Evolutionary conservation across 2,329 filamentous ascomycete genomes (phyloP).

Genomic region (Pyrenochaeta sp.): DNA sequence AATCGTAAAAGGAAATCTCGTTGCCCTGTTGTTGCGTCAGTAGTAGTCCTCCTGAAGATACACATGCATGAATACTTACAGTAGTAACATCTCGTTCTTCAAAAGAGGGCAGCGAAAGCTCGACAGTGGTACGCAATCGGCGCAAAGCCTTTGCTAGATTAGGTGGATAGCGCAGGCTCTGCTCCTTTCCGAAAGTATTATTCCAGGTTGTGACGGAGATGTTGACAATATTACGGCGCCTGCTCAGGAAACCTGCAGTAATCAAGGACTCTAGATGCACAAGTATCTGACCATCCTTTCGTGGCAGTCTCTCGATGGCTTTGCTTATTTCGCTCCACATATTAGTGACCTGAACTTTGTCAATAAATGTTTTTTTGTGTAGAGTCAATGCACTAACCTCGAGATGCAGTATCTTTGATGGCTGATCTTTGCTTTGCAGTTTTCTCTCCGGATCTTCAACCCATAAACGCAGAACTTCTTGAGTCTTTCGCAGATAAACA

Average conservation of each 20-base stretch:
- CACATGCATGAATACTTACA: constrained; percentile 51
- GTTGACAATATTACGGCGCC: constrained; percentile 60
- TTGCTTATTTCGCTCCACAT: constrained; percentile 59
- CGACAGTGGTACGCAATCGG: constrained; percentile 64
- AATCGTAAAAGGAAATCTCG: constrained; percentile 51
- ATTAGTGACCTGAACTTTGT: constrained; percentile 39
- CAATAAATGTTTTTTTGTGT: constrained; percentile 4
- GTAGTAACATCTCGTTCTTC: constrained; percentile 46
- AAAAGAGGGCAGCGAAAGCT: constrained; percentile 61
- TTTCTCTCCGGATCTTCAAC: constrained; percentile 63
- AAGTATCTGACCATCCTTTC: constrained; percentile 66
- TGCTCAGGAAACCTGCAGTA: constrained; percentile 62
- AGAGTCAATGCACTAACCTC: constrained; percentile 33
- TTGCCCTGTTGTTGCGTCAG: constrained; percentile 25
- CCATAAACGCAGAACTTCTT: constrained; percentile 70
- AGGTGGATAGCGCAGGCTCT: constrained; percentile 70
- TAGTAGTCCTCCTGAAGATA: constrained; percentile 54
- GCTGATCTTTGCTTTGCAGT: constrained; percentile 33
- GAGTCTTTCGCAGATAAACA: constrained; percentile 66
- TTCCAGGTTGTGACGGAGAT: constrained; percentile 73
- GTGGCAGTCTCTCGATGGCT: constrained; percentile 63
- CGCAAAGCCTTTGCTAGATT: constrained; percentile 69
- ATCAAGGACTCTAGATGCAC: constrained; percentile 62
- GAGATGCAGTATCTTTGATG: constrained; percentile 29
- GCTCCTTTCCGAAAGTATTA: constrained; percentile 68